Conservation (phyloP, 371 early-diverging fungal genomes). For the Gilbertella persicaria region DNA sequence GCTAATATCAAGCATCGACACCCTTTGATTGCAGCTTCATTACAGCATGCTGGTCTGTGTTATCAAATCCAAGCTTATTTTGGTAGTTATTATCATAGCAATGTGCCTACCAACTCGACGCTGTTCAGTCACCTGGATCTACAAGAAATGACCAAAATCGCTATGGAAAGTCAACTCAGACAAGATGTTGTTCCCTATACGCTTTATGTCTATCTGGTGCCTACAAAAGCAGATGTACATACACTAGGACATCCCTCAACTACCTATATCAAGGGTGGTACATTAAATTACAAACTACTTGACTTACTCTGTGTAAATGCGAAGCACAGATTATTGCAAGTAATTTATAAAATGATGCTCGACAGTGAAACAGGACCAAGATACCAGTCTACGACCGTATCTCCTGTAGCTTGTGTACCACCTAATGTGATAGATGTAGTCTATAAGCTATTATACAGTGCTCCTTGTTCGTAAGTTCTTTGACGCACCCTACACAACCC, state of each 20-base stretch:
- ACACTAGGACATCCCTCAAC: conserved; percentile 57
- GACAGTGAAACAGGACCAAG: conserved; percentile 69
- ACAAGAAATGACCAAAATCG: conserved; percentile 72
- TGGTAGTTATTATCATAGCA: conserved; percentile 53
- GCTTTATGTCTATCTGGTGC: conserved; percentile 76
- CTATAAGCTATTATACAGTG: conserved; percentile 74
- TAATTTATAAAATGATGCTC: conserved; percentile 84
- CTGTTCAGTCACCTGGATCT: conserved; percentile 58
- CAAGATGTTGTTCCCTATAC: conserved; percentile 75
- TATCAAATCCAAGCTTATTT: conserved; percentile 60
- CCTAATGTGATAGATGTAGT: conserved; percentile 79
- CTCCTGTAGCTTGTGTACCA: conserved; percentile 64
- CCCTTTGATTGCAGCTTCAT: conserved; percentile 65
- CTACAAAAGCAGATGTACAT: conserved; percentile 55
- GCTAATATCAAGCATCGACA: conserved; percentile 75
- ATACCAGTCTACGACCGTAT: conserved; percentile 52
- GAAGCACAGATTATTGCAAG: conserved; percentile 70
- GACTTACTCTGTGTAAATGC: conserved; percentile 73
- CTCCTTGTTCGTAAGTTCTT: conserved; percentile 73
- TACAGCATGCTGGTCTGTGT: conserved; percentile 64
- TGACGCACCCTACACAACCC: not conserved
- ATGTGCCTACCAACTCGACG: conserved; percentile 51
- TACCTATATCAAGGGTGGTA: conserved; percentile 75
- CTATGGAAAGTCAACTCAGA: conserved; percentile 70
- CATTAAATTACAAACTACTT: conserved; percentile 61